Base-by-base conservation (phyloP, 257 asterid species). In the Catharanthus roseus region DNA sequence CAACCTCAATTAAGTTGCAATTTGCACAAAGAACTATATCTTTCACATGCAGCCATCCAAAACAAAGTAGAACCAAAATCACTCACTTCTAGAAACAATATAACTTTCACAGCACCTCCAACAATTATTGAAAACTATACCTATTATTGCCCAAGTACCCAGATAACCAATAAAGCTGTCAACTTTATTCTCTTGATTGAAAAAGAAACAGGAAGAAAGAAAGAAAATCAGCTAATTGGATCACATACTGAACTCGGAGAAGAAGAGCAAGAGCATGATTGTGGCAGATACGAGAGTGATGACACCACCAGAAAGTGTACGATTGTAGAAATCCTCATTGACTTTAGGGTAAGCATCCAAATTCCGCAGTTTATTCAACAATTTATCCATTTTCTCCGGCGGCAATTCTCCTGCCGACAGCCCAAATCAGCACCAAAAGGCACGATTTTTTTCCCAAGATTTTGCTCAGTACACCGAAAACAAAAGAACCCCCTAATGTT, bases 281-380 rank as follows among this genome's bases (percentile, higher is more conserved):
- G 88, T 24, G 33, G 99, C 86, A 70, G 97, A 89, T 4, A 78
- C 86, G 57, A 91, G 77, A 57, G 99, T 93, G 78, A 93, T 80
- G 33, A 93, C 77, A 73, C 99, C 99, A 19, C 99, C 99, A 65
- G 97, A 88, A 13, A 91, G 86, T 13, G 99, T 79, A 19, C 99
- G 99, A 82, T 83, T 91, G 86, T 78, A 91, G 88, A 93, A 93
- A 88, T 93, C 99, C 81, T 93, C 99, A 72, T 89, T 93, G 82
- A 93, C 75, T 73, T 93, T 93, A 1, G 97, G 99, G 77, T 93
- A 93, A 3, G 97, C 99, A 60, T 93, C 99, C 90, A 93, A 88
- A 77, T 75, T 89, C 65, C 99, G 85, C 72, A 93, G 81, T 87
- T 80, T 93, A 79, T 76, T 87, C 76, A 70, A 86, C 55, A 89